Evolutionary conservation across 495 filamentous ascomycete genomes (phyloP).

Genomic region (Lasiosphaeriaceae sp.): DNA sequence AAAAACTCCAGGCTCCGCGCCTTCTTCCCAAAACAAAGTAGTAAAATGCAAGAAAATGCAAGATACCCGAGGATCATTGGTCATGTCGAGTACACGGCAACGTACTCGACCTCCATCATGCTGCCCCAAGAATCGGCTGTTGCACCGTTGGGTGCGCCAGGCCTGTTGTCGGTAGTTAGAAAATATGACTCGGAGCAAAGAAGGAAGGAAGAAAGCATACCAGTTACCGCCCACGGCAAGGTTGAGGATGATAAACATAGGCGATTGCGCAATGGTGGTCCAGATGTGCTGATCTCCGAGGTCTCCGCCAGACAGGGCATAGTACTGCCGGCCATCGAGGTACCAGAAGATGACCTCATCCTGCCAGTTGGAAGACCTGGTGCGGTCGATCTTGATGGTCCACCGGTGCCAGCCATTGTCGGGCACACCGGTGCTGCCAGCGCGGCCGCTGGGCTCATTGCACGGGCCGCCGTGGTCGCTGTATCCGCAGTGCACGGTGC

Average conservation of each 20-base stretch:
- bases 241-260: constrained; percentile 47
- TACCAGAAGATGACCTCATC: constrained; percentile 44
- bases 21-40: background rate
- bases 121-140: constrained; percentile 41
- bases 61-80: no score
- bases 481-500: constrained; percentile 47
- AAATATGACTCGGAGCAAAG: background rate
- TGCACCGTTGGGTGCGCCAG: constrained; percentile 25
- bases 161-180: constrained; percentile 12
- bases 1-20: background rate
- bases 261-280: constrained; percentile 43
- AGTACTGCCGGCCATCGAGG: constrained; percentile 38
- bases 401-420: constrained; percentile 44
- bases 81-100: constrained; percentile 33
- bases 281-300: constrained; percentile 42
- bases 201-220: constrained; percentile 21
- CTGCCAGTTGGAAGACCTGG: constrained; percentile 32
- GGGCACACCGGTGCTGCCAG: constrained; percentile 24
- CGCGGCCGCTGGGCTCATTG: constrained; percentile 42
- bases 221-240: constrained; percentile 49
- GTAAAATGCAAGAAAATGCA: background rate
- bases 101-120: constrained; percentile 51
- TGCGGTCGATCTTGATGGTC: constrained; percentile 42
- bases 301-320: constrained; percentile 34
- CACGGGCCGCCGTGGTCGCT: constrained; percentile 36